phyloP scores from a whole-genome alignment of 495 filamentous ascomycete species.

The Trichocladium antarcticum region DNA sequence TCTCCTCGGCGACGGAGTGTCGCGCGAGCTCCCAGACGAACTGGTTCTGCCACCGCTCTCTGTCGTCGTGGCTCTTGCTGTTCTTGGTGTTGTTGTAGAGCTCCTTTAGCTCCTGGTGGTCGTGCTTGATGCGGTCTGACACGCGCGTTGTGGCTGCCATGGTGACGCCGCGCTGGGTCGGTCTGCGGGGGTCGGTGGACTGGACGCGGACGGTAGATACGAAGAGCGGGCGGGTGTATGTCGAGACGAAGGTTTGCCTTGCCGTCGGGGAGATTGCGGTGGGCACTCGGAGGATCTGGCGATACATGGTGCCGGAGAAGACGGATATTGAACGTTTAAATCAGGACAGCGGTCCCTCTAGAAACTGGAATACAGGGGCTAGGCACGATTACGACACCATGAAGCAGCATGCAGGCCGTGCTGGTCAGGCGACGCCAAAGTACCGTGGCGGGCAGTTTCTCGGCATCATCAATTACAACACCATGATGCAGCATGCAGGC shows the following conservation, averaged over 20 bases:
- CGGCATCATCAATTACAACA: no score
- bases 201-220: neutral
- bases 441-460: no score
- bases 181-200: neutral
- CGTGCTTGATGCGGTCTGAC: slow-evolving; percentile 46
- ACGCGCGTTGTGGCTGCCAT: slow-evolving; percentile 18
- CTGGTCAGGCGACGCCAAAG: no score
- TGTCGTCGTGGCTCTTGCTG: slow-evolving; percentile 37
- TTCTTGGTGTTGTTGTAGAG: slow-evolving; percentile 48
- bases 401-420: no score
- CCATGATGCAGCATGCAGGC: no score
- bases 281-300: neutral
- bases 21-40: slow-evolving; percentile 64
- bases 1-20: slow-evolving; percentile 54
- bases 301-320: slow-evolving; percentile 8
- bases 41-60: slow-evolving; percentile 48
- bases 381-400: no score
- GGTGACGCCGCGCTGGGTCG: neutral
- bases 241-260: neutral
- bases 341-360: no score
- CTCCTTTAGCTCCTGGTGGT: slow-evolving; percentile 51
- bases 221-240: neutral
- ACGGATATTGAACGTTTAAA: no score
- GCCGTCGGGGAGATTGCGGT: neutral
- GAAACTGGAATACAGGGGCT: no score